phyloP scores from a whole-genome alignment of 2,329 filamentous ascomycete genomes.

The Diaporthe longicolla region DNA sequence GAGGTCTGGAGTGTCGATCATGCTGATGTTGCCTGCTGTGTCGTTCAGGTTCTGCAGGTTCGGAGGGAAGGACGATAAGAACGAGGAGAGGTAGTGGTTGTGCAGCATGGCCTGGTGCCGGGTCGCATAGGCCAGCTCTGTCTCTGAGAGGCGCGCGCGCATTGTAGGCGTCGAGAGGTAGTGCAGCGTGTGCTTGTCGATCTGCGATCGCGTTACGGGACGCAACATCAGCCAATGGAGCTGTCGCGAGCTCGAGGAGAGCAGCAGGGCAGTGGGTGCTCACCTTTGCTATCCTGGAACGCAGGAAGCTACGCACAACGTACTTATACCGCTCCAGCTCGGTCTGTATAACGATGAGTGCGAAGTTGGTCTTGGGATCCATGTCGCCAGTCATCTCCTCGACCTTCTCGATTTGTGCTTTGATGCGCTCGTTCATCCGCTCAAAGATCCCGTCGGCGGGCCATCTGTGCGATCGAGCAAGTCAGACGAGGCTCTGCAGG shows the following conservation, averaged over 20 bases:
- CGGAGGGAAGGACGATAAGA: conserved; percentile 85
- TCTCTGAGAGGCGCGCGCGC: conserved; percentile 76
- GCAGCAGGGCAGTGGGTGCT: conserved; percentile 48
- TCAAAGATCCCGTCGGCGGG: conserved; percentile 82
- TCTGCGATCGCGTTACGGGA: conserved; percentile 59
- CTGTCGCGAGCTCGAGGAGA: neutral
- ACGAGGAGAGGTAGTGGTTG: conserved; percentile 87
- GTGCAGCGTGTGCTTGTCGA: conserved; percentile 82
- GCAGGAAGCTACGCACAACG: conserved; percentile 84
- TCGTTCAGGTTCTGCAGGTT: conserved; percentile 90
- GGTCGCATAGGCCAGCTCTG: conserved; percentile 86
- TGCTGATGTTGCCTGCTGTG: conserved; percentile 87
- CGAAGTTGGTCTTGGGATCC: conserved; percentile 93
- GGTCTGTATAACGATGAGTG: conserved; percentile 94
- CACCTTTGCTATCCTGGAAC: conserved; percentile 90
- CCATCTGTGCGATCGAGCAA: conserved; percentile 61
- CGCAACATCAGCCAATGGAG: conserved; percentile 30
- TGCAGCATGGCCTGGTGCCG: conserved; percentile 88
- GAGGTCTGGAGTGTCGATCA: conserved; percentile 90
- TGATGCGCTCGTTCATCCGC: conserved; percentile 77
- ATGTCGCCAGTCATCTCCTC: conserved; percentile 80
- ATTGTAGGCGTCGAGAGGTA: conserved; percentile 73
- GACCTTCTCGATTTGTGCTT: conserved; percentile 55
- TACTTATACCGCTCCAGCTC: conserved; percentile 96
- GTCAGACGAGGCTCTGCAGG: neutral